These are phyloP conservation scores for Tylopilus vinaceipallidus DNA, from an alignment of 768 basidiomycete genomes.

Conservation along the genomic window DNA sequence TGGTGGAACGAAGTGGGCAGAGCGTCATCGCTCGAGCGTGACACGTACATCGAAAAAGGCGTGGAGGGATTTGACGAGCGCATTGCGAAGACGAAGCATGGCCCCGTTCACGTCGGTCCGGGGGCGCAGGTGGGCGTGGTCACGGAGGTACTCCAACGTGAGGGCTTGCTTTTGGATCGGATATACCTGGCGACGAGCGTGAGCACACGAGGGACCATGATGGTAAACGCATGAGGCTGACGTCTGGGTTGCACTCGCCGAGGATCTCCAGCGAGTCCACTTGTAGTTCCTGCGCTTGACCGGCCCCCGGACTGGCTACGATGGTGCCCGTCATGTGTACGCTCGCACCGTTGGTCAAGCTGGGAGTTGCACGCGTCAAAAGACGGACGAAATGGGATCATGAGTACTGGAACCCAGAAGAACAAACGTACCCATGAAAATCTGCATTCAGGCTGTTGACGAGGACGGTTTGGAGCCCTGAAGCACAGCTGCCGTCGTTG, in stretches of 20 bases:
- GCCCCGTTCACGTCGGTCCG: constrained; percentile 70
- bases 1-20: constrained; percentile 2
- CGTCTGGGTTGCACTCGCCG: constrained; percentile 60
- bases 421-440: constrained; percentile 18
- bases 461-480: constrained; percentile 80
- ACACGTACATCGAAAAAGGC: constrained; percentile 68
- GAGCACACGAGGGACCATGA: background rate
- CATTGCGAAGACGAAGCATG: constrained; percentile 72
- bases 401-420: background rate
- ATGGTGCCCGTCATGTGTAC: constrained; percentile 50
- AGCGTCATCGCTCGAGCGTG: background rate
- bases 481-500: constrained; percentile 72
- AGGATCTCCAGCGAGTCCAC: constrained; percentile 48
- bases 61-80: constrained; percentile 53
- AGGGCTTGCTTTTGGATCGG: constrained; percentile 91
- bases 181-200: constrained; percentile 53
- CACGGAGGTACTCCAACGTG: constrained; percentile 76
- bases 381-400: background rate
- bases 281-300: constrained; percentile 52
- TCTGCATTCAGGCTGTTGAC: constrained; percentile 23
- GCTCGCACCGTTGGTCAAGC: constrained; percentile 54
- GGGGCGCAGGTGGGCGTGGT: constrained; percentile 84
- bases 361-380: constrained; percentile 20
- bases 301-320: constrained; percentile 44
- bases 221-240: constrained; percentile 21